Percentiles rank a stretch among this genome's conserved stretches.
These are phyloP conservation scores for Suhomyces bokatorum DNA, from an alignment of 1,139 yeast genomes.

Conservation along the genomic window DNA sequence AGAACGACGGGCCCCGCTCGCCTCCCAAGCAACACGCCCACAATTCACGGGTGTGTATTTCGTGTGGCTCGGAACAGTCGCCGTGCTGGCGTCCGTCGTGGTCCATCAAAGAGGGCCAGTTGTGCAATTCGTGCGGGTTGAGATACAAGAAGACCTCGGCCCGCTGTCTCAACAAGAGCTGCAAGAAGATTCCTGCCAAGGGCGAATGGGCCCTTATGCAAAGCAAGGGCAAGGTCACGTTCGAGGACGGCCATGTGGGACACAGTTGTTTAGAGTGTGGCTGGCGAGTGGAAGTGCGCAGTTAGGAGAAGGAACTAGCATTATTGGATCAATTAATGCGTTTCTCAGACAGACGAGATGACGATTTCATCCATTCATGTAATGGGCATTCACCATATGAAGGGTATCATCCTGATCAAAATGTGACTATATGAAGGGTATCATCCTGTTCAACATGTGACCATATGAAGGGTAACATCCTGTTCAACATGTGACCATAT, in stretches of 20 bases:
- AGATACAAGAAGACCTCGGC: slow-evolving; percentile 93
- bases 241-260: slow-evolving; percentile 47
- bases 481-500: no score
- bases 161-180: slow-evolving; percentile 71
- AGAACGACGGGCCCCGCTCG: slow-evolving; percentile 35
- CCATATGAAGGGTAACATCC: no score
- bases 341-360: no score
- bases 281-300: slow-evolving; percentile 44
- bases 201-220: slow-evolving; percentile 94
- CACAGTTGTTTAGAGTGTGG: slow-evolving; percentile 73
- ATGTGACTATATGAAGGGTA: no score
- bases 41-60: slow-evolving; percentile 66
- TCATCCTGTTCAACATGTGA: no score
- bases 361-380: no score
- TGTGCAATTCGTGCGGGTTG: slow-evolving; percentile 94
- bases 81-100: slow-evolving; percentile 99
- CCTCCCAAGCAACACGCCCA: slow-evolving; percentile 38
- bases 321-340: no score
- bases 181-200: slow-evolving; percentile 91
- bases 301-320: neutral
- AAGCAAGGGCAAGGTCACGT: slow-evolving; percentile 52
- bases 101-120: slow-evolving; percentile 84
- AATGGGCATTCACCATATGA: no score
- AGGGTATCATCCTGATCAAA: no score
- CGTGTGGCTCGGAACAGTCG: slow-evolving; percentile 88